Evolutionary conservation across 495 filamentous ascomycete species (phyloP).

Genomic region (Cairneyella variabilis): DNA sequence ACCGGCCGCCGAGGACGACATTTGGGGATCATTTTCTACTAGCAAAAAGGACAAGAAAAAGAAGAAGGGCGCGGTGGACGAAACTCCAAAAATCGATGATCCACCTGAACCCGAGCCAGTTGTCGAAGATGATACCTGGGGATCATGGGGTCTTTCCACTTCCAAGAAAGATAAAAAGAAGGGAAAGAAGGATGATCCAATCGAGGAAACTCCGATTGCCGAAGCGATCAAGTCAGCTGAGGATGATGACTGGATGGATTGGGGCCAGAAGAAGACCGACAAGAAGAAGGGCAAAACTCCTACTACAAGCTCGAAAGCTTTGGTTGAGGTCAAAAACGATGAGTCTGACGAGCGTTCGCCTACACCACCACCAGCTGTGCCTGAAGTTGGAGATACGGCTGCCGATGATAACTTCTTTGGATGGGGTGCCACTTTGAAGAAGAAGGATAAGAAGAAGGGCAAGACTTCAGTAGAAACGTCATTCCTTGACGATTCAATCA

Average conservation of each 20-base stretch:
- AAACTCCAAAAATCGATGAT: slow-evolving; percentile 20
- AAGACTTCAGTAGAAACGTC: slow-evolving; percentile 27
- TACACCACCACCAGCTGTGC: slow-evolving; percentile 32
- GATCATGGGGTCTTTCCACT: slow-evolving; percentile 22
- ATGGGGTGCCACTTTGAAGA: slow-evolving; percentile 34
- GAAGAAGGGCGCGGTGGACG: slow-evolving; percentile 22
- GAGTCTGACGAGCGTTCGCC: slow-evolving; percentile 26
- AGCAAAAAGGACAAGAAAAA: slow-evolving; percentile 24
- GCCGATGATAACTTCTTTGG: slow-evolving; percentile 29
- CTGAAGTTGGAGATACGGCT: slow-evolving; percentile 27
- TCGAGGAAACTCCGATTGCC: slow-evolving; percentile 4
- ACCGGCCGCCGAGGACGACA: slow-evolving; percentile 15
- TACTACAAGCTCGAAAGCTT: slow-evolving; percentile 17
- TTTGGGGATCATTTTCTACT: slow-evolving; percentile 19
- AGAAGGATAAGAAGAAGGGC: slow-evolving; percentile 32
- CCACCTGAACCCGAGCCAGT: slow-evolving; percentile 29
- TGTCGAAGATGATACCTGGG: slow-evolving; percentile 32
- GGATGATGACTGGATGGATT: slow-evolving; percentile 27
- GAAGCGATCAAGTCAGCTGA: slow-evolving; percentile 17
- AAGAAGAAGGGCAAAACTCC: slow-evolving; percentile 18
- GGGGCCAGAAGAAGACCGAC: slow-evolving; percentile 23
- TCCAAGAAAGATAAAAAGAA: slow-evolving; percentile 23
- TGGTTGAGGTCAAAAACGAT: slow-evolving; percentile 26
- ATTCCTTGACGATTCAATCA: slow-evolving; percentile 28
- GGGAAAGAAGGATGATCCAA: slow-evolving; percentile 10